Conservation (phyloP, 306 rosid genomes). For the Carpinus viminea region DNA sequence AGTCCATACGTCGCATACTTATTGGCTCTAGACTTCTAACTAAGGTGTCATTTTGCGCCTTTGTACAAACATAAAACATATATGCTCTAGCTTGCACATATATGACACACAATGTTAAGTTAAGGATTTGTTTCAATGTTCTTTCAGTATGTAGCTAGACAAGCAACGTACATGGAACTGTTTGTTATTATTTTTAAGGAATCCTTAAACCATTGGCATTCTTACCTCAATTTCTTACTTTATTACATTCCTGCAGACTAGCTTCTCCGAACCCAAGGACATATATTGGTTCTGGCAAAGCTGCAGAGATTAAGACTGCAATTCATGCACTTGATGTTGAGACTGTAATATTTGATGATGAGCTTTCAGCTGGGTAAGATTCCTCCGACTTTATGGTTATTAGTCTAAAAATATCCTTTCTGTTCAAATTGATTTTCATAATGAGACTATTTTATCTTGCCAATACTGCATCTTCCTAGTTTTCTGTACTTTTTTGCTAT, state of each 20-base stretch:
- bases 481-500: not conserved
- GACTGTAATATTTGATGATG: slow-evolving; percentile 93
- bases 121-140: not conserved
- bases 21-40: not conserved
- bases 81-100: not conserved
- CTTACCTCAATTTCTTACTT: slow-evolving; percentile 14
- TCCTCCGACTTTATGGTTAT: slow-evolving; percentile 6
- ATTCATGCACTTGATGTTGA: slow-evolving; percentile 75
- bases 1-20: not conserved
- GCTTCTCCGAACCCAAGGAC: slow-evolving; percentile 83
- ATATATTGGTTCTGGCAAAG: slow-evolving; percentile 96
- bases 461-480: not conserved
- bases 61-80: not conserved
- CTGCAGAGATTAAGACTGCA: slow-evolving; percentile 86
- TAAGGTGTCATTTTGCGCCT: not conserved
- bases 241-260: slow-evolving; percentile 53
- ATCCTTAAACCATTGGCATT: not conserved
- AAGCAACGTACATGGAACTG: not conserved
- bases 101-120: not conserved
- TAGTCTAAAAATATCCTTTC: slow-evolving; percentile 21
- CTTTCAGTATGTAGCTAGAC: not conserved
- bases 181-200: not conserved
- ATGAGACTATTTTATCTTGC: not conserved
- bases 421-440: slow-evolving; percentile 16
- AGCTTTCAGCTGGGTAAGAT: slow-evolving; percentile 86